Evolutionary conservation across 192 early-diverging fungal genomes (phyloP), one percentile per base, ranked within the genome.

Genomic region (Spizellomyces punctatus): DNA sequence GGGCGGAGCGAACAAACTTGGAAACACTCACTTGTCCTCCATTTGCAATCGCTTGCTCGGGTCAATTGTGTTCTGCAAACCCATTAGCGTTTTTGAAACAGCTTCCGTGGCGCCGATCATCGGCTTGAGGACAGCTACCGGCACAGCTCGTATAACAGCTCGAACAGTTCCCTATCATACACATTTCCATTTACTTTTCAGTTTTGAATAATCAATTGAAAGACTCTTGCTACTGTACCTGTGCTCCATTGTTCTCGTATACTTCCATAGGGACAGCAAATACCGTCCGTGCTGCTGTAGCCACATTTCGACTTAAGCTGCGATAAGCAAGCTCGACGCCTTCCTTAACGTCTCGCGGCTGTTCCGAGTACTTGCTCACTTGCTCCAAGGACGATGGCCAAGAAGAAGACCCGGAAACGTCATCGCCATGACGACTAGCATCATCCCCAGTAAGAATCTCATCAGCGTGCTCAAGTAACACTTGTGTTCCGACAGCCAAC

Each of bases 51-150:
- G 83, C 47, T 91, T 87, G 10, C 74, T 85, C 6, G 94, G 92
- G 78, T 98, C 96, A 63, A 98, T 88, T 8, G 90, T 90, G 76
- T 95, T 98, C 63, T 93, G 89, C 67, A 98, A 66, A 2, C 96
- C 95, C 63, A 96, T 84, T 27, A 98, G 81, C 7, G 94, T 89
- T 79, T 96, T 95, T 2, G 94, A 93, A 12, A 96, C 89, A 0
- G 95, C 96, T 56, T 96, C 96, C 0, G 95, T 91, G 0, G 92
- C 90, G 0, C 96, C 95, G 78, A 98, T 97, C 89, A 97, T 94
- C 0, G 96, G 96, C 77, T 92, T 93, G 27, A 98, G 81, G 43
- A 96, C 90, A 0, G 96, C 94, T 16, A 94, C 90, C 0, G 96
- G 96, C 36, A 98, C 89, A 4, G 91, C 92, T 19, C 84, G 76